Evolutionary conservation across 345 rosid genomes (phyloP).

Genomic region (Linum tenue): DNA sequence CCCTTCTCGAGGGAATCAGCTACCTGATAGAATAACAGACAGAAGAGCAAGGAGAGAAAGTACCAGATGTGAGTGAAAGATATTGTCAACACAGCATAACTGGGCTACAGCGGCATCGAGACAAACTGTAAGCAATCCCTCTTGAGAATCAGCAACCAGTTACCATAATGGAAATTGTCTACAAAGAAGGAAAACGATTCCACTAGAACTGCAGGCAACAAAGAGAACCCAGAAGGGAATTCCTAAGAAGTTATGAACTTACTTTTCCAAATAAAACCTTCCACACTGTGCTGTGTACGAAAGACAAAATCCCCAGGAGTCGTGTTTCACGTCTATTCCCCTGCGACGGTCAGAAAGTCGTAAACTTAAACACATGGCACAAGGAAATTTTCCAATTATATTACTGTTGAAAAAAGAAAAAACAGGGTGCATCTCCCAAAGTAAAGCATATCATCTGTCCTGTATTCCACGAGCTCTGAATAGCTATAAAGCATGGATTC

Average conservation of each 20-base stretch:
- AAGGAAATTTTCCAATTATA: too few species aligned
- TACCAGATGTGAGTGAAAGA: background rate
- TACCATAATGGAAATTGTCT: background rate
- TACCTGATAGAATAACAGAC: conserved; percentile 33
- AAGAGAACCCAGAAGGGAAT: background rate
- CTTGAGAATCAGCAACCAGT: background rate
- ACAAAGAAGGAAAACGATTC: background rate
- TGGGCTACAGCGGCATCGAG: too few species aligned
- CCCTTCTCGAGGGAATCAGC: conserved; percentile 99
- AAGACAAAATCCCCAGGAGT: conserved; percentile 42
- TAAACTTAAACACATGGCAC: too few species aligned
- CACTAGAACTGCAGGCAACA: background rate
- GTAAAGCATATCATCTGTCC: too few species aligned
- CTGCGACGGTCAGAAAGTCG: background rate
- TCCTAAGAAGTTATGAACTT: background rate
- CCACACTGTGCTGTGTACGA: conserved; percentile 97
- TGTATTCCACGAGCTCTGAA: too few species aligned
- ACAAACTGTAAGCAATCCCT: background rate
- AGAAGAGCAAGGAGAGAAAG: background rate
- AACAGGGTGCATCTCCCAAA: too few species aligned
- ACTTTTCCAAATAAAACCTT: conserved; percentile 96
- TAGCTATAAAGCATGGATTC: too few species aligned
- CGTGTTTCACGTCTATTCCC: background rate
- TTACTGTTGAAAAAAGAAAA: too few species aligned
- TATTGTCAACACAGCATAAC: background rate